Evolutionary conservation across 1,139 yeast species (phyloP), one percentile per base, ranked within the genome.

Genomic region (Geotrichum carabidarum): DNA sequence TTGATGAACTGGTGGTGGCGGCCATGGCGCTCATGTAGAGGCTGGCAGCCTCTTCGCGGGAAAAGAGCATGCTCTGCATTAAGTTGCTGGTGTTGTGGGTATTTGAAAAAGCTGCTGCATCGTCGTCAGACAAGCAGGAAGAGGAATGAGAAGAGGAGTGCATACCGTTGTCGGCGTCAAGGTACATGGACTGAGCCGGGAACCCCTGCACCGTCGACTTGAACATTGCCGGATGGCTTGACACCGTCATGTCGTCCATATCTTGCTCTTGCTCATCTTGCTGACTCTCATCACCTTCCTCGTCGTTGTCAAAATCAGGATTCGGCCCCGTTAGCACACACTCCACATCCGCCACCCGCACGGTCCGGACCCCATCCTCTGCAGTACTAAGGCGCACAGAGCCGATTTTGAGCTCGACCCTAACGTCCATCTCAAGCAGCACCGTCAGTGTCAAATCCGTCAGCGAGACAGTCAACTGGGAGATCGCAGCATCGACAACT

Each of bases 21-120:
- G 69, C 60, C 57, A 61, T 58, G 1, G 96, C 95, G 69, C 95
- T 87, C 91, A 87, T 82, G 65, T 87, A 89, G 35, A 89, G 78
- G 1, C 94, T 83, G 48, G 82, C 78, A 1, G 86, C 85, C 59
- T 84, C 86, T 52, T 79, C 83, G 53, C 81, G 85, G 0, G 93
- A 82, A 62, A 83, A 83, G 41, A 82, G 74, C 71, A 82, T 78
- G 62, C 90, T 83, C 50, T 81, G 80, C 71, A 79, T 71, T 56
- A 86, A 73, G 8, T 75, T 74, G 4, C 4, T 3, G 27, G 4
- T 5, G 27, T 22, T 22, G 27, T 22, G 27, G 5, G 27, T 22
- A 0, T 73, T 74, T 41, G 66, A 67, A 11, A 68, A 67, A 8
- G 65, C 65, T 4, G 65, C 65, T 4, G 60, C 62, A 31, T 60